These are phyloP conservation scores for Lactarius hatsudake DNA, from an alignment of 768 basidiomycete species.

Conservation along the genomic window DNA sequence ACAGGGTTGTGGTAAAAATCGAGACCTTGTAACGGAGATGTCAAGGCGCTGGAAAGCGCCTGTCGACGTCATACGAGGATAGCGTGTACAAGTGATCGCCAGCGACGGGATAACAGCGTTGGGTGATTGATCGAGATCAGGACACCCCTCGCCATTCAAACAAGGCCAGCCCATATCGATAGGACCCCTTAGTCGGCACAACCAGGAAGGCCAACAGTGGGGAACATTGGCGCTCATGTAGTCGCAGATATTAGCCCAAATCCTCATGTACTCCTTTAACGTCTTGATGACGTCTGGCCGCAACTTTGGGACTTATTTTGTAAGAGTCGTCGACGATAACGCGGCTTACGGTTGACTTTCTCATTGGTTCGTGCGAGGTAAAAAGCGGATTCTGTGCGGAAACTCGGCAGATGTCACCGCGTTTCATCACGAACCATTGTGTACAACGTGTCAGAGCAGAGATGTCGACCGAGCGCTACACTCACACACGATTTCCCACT, in stretches of 20 bases:
- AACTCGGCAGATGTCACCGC: background rate
- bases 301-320: background rate
- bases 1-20: background rate
- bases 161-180: constrained; percentile 9
- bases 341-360: constrained; percentile 1
- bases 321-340: background rate
- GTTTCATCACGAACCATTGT: constrained; percentile 5
- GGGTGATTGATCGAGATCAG: constrained; percentile 7
- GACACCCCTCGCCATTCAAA: background rate
- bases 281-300: constrained; percentile 10
- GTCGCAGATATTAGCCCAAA: background rate
- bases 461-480: constrained; percentile 5
- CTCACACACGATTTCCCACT: background rate
- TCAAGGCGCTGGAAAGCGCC: background rate
- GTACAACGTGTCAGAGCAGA: background rate
- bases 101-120: background rate
- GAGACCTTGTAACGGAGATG: background rate
- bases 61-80: constrained; percentile 8
- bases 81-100: background rate
- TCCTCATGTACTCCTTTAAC: background rate
- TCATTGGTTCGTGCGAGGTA: constrained; percentile 10
- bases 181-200: background rate
- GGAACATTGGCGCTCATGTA: background rate
- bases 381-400: constrained; percentile 12
- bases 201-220: background rate